These are phyloP conservation scores for Elsinoe australis DNA, from an alignment of 2,329 filamentous ascomycete species.

Conservation along the genomic window DNA sequence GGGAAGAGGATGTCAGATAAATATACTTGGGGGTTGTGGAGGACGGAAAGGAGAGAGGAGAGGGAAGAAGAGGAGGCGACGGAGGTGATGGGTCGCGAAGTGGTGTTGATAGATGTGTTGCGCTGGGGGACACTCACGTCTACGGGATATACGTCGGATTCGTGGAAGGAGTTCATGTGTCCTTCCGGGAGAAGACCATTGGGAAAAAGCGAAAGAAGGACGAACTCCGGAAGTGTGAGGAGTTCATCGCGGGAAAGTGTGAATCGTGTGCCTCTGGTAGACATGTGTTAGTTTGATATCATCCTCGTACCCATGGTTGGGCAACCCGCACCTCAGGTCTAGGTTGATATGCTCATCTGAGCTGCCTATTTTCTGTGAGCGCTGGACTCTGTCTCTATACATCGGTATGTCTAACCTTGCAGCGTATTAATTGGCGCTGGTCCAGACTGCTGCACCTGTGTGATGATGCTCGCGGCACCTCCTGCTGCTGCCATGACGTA, in stretches of 20 bases:
- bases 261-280: slow-evolving; percentile 74
- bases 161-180: slow-evolving; percentile 86
- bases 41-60: slow-evolving; percentile 33
- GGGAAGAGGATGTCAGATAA: slow-evolving; percentile 49
- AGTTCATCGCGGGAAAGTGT: slow-evolving; percentile 91
- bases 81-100: slow-evolving; percentile 26
- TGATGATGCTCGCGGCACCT: slow-evolving; percentile 96
- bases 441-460: slow-evolving; percentile 91
- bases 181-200: slow-evolving; percentile 97
- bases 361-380: slow-evolving; percentile 55
- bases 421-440: slow-evolving; percentile 78
- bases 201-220: slow-evolving; percentile 92
- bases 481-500: slow-evolving; percentile 98
- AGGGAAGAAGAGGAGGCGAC: slow-evolving; percentile 29
- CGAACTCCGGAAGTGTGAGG: slow-evolving; percentile 91
- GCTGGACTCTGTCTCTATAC: too few relatives aligned
- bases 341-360: slow-evolving; percentile 92
- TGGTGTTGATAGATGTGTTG: slow-evolving; percentile 21
- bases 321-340: slow-evolving; percentile 86
- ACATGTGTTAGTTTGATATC: neutral
- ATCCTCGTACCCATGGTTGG: neutral
- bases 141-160: slow-evolving; percentile 90
- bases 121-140: slow-evolving; percentile 60
- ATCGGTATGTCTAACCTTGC: slow-evolving; percentile 53
- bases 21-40: slow-evolving; percentile 43